Base-by-base conservation (phyloP, 2,329 filamentous ascomycete species). In the Fusarium penzigii region DNA sequence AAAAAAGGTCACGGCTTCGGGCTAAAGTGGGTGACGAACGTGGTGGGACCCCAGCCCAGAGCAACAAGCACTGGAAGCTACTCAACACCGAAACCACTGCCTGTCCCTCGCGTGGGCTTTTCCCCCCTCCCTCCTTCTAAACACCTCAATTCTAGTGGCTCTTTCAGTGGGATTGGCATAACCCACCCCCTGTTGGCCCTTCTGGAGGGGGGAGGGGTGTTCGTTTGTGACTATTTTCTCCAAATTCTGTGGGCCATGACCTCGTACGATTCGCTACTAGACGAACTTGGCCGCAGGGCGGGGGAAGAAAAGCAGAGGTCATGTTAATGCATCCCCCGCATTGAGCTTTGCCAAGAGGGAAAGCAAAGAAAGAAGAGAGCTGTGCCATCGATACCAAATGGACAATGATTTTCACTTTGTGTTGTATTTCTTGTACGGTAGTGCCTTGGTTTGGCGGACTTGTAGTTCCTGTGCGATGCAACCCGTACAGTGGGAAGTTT, bases 221-320 rank as follows among this genome's bases (percentile, higher is more conserved):
- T 25, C 20, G 7, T 25, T 7, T 25, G 20, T 42, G 29, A 10
- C 36, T 8, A 12, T 14, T 59, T 59, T 59, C 57, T 59, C 57
- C 57, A 59, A 59, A 52, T 59, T 48, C 44, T 39, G 44, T 46
- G 50, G 53, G 51, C 42, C 42, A n/a, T 17, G 13, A 7, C 16
- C 36, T 46, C 45, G 42, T 41, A 42, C 25, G 36, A 52, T 13
- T 16, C 39, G n/a, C 14, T 40, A 40, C 14, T 10, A 40, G 39
- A 44, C 42, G 44, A 49, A 52, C 53, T 40, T 51, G 13, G 39
- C 39, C 39, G 14, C 39, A 40, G 17, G 39, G 39, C n/a, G 17
- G n/a, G 39, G 17, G 16, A 40, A 25, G 20, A 25, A 25, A 7
- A 25, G 20, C n/a, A 25, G 20, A 25, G 20, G 20, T 7, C 20